Percentiles rank a stretch among this genome's conserved stretches.
These are phyloP conservation scores for Cordyceps pruinosa DNA, from an alignment of 2,329 filamentous ascomycete species.

Conservation along the genomic window DNA sequence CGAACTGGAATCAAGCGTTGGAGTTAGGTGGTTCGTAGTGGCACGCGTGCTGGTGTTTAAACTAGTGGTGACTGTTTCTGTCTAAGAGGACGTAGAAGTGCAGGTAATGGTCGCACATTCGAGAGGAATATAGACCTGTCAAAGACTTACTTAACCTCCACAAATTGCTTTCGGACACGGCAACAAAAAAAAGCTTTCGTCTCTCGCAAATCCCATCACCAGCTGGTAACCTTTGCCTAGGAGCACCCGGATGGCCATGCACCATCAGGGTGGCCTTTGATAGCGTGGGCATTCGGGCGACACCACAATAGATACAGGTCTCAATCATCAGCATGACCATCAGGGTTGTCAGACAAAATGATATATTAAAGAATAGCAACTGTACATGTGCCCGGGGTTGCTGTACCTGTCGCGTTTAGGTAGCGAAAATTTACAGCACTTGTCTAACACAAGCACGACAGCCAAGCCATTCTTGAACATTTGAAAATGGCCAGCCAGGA, in stretches of 20 bases:
- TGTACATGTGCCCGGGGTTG: neutral
- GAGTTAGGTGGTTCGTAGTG: too few relatives aligned
- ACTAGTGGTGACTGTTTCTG: too few relatives aligned
- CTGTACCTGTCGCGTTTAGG: neutral
- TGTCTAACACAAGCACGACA: neutral
- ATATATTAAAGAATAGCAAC: neutral
- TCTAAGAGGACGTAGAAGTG: too few relatives aligned
- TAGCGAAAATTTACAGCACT: neutral
- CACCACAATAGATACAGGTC: neutral
- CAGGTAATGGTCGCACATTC: too few relatives aligned
- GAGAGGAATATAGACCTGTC: too few relatives aligned
- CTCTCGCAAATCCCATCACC: too few relatives aligned
- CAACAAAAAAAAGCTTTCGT: too few relatives aligned
- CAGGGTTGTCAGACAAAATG: neutral
- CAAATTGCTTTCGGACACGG: too few relatives aligned
- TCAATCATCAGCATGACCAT: neutral
- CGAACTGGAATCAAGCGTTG: too few relatives aligned
- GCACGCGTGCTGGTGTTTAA: too few relatives aligned
- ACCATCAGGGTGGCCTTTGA: conserved; percentile 1
- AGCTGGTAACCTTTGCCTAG: neutral
- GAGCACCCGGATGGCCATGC: conserved; percentile 8
- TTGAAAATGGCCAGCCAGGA: conserved; percentile 16
- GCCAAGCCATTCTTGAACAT: too few relatives aligned
- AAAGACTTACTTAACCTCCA: too few relatives aligned
- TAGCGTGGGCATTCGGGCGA: neutral